phyloP scores from a whole-genome alignment of 176 grass and related monocot genomes.

The Musa acuminata region DNA sequence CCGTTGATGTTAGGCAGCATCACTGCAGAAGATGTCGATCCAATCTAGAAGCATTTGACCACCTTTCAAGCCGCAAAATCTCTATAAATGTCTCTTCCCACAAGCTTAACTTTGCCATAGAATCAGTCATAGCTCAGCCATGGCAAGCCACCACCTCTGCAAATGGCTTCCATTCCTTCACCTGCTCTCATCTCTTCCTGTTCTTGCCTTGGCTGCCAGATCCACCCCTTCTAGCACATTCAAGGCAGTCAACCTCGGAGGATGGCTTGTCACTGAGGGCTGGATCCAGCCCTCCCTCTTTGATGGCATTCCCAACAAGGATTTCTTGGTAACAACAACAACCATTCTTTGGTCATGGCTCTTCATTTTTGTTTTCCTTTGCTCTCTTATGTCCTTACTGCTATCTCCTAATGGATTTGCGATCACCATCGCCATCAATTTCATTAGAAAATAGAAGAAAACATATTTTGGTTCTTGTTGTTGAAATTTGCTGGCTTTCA shows the following conservation, averaged over 20 bases:
- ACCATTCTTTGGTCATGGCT: too few species aligned
- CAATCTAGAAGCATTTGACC: neutral
- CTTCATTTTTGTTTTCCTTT: too few species aligned
- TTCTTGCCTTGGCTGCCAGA: neutral
- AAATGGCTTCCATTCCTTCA: neutral
- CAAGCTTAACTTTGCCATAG: too few species aligned
- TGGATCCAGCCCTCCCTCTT: slow-evolving; percentile 70
- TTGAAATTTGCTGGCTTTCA: too few species aligned
- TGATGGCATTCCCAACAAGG: slow-evolving; percentile 50
- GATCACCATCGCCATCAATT: too few species aligned
- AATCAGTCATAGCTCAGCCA: too few species aligned
- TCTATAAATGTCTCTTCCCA: too few species aligned
- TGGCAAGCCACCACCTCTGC: neutral
- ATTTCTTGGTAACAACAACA: slow-evolving; percentile 30
- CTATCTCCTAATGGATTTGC: too few species aligned
- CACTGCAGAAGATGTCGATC: neutral
- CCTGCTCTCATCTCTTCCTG: neutral
- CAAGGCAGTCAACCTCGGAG: slow-evolving; percentile 53
- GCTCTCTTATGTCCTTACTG: too few species aligned
- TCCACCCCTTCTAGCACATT: slow-evolving; percentile 21
- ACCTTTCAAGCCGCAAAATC: neutral
- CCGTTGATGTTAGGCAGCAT: too few species aligned
- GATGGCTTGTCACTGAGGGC: slow-evolving; percentile 66
- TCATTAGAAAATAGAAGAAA: too few species aligned
- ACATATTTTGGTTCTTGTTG: too few species aligned